Percentiles rank a stretch among this genome's conserved stretches.
phyloP scores from a whole-genome alignment of 306 rosid species.

The Fragaria ananassa region DNA sequence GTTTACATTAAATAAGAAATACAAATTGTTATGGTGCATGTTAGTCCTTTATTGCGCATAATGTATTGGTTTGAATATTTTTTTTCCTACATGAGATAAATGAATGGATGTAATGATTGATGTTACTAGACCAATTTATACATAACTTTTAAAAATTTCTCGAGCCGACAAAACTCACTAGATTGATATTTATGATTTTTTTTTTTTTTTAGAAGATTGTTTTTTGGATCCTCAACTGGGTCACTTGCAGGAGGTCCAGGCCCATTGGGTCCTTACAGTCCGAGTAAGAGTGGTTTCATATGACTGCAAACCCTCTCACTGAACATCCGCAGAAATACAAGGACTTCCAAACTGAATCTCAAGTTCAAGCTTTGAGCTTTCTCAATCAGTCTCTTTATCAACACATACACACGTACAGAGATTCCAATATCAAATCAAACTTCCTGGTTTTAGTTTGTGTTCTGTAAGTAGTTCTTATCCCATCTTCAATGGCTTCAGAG shows the following conservation, averaged over 20 bases:
- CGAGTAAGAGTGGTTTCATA: background rate
- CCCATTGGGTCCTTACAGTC: background rate
- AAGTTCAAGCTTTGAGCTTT: background rate
- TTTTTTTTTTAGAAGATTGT: too few species aligned
- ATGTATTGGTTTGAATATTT: too few species aligned
- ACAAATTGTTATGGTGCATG: too few species aligned
- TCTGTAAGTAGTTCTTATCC: slow-evolving; percentile 1
- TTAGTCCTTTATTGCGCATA: too few species aligned
- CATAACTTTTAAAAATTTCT: too few species aligned
- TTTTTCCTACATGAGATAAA: too few species aligned
- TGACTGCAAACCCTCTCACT: background rate
- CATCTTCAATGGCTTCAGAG: background rate
- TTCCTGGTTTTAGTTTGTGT: background rate
- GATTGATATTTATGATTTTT: too few species aligned
- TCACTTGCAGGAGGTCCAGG: background rate
- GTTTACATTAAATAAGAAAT: too few species aligned
- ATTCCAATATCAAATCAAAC: background rate
- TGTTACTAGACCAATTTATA: too few species aligned
- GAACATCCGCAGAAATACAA: background rate
- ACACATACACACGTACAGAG: background rate
- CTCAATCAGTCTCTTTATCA: background rate
- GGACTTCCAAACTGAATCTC: slow-evolving; percentile 2
- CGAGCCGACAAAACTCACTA: too few species aligned
- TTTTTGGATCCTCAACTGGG: background rate
- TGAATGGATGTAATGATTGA: too few species aligned